Conservation (phyloP, 192 early-diverging fungal genomes). For the Gaertneriomyces semiglobifer region DNA sequence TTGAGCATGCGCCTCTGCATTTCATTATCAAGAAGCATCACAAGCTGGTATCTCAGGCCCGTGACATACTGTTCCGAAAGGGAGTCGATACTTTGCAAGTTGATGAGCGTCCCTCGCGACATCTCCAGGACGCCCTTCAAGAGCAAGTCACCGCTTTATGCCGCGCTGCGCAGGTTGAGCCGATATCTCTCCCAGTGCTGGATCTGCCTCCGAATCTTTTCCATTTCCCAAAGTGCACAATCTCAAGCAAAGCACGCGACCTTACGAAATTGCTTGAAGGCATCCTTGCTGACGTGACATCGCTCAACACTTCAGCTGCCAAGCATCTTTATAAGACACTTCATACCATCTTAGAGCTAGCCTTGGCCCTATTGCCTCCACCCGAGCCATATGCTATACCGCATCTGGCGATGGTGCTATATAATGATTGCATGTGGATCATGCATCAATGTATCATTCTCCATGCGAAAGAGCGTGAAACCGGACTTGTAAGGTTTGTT, state of each 20-base stretch:
- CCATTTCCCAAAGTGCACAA: slow-evolving; percentile 24
- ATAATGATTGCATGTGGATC: slow-evolving; percentile 68
- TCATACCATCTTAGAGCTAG: slow-evolving; percentile 46
- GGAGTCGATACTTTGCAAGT: not conserved
- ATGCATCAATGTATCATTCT: slow-evolving; percentile 31
- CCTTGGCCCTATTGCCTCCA: slow-evolving; percentile 57
- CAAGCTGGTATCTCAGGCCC: not conserved
- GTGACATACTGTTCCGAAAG: not conserved
- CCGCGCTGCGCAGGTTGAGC: not conserved
- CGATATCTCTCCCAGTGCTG: not conserved
- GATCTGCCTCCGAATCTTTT: slow-evolving; percentile 4
- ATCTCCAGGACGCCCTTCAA: not conserved
- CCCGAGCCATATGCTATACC: slow-evolving; percentile 46
- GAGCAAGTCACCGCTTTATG: too few relatives aligned
- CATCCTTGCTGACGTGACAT: slow-evolving; percentile 7
- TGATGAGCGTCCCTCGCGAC: not conserved
- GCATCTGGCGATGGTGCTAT: slow-evolving; percentile 59
- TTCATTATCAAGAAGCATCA: slow-evolving; percentile 10
- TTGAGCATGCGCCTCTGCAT: slow-evolving; percentile 1
- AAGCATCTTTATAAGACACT: not conserved
- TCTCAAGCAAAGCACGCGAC: slow-evolving; percentile 16
- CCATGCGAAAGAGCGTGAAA: slow-evolving; percentile 1
- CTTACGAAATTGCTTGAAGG: slow-evolving; percentile 8
- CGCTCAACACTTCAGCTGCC: slow-evolving; percentile 9
- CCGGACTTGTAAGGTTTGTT: slow-evolving; percentile 19